Conservation (phyloP, 495 filamentous ascomycete species). For the Extremus antarcticus region DNA sequence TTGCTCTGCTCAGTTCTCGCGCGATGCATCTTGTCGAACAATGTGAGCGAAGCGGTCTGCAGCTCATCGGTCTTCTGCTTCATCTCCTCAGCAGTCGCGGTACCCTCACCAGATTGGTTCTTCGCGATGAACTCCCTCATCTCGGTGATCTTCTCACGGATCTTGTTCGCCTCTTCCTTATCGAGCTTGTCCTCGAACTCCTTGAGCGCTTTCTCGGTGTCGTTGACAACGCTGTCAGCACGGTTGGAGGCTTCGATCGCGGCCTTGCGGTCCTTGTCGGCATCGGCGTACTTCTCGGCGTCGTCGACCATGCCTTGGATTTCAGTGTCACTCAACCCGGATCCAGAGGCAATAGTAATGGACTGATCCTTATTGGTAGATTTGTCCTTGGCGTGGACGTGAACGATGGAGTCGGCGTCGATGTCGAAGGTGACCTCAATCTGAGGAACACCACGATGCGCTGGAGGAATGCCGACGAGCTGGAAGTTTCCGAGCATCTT, state of each 20-base stretch:
- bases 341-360: slow-evolving; percentile 94
- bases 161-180: slow-evolving; percentile 85
- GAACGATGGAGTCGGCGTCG: slow-evolving; percentile 96
- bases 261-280: slow-evolving; percentile 93
- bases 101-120: slow-evolving; percentile 86
- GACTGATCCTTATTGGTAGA: slow-evolving; percentile 99
- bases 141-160: slow-evolving; percentile 83
- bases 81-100: slow-evolving; percentile 73
- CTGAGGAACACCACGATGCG: slow-evolving; percentile 95
- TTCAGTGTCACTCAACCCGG: slow-evolving; percentile 88
- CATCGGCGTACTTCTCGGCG: slow-evolving; percentile 89
- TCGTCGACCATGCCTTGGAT: slow-evolving; percentile 96
- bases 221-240: slow-evolving; percentile 89
- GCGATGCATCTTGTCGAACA: slow-evolving; percentile 99
- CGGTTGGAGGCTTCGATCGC: slow-evolving; percentile 94
- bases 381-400: slow-evolving; percentile 99
- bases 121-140: slow-evolving; percentile 87
- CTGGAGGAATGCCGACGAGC: slow-evolving; percentile 93
- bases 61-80: slow-evolving; percentile 98
- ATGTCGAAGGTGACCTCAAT: slow-evolving; percentile 99
- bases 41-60: slow-evolving; percentile 85
- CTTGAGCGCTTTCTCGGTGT: slow-evolving; percentile 96
- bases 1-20: slow-evolving; percentile 58
- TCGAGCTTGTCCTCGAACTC: slow-evolving; percentile 92
- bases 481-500: slow-evolving; percentile 99